A percentile compares a stretch with the other conserved stretches of the same genome.
phyloP scores from a whole-genome alignment of 768 basidiomycete species.

The Pulveroboletus sp. region DNA sequence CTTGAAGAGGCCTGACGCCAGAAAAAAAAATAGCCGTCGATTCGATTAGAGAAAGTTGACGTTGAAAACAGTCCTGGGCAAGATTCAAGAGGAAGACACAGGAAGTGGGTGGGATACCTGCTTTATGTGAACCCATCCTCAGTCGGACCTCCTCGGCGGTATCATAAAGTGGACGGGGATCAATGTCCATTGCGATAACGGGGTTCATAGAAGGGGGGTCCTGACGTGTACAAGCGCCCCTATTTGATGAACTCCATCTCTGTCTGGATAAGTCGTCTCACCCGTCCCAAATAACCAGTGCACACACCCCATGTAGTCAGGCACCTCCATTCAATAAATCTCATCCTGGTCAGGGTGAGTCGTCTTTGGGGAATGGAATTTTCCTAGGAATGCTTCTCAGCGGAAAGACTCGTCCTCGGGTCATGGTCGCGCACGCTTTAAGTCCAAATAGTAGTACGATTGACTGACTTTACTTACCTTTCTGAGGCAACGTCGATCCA shows the following conservation, averaged over 20 bases:
- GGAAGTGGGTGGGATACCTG: neutral
- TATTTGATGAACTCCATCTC: neutral
- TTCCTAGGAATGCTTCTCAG: conserved; percentile 3
- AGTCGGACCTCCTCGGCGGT: neutral
- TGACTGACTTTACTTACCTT: neutral
- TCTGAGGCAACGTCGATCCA: neutral
- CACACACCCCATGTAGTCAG: neutral
- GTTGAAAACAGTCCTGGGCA: neutral
- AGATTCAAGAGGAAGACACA: too few species aligned
- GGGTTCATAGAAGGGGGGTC: neutral
- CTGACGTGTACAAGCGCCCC: too few species aligned
- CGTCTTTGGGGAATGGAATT: neutral
- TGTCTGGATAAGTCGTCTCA: neutral
- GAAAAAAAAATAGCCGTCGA: neutral
- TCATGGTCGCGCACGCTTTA: neutral
- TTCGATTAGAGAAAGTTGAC: neutral
- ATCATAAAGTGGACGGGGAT: neutral
- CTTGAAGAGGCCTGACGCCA: neutral
- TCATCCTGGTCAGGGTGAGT: neutral
- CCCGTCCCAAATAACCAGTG: neutral
- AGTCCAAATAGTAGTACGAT: conserved; percentile 8
- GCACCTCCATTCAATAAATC: neutral
- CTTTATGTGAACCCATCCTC: conserved; percentile 4
- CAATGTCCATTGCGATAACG: conserved; percentile 1
- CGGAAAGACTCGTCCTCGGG: neutral